Evolutionary conservation across 1,284 basidiomycete species (phyloP).

Genomic region (Gastroboletus turbinatus): DNA sequence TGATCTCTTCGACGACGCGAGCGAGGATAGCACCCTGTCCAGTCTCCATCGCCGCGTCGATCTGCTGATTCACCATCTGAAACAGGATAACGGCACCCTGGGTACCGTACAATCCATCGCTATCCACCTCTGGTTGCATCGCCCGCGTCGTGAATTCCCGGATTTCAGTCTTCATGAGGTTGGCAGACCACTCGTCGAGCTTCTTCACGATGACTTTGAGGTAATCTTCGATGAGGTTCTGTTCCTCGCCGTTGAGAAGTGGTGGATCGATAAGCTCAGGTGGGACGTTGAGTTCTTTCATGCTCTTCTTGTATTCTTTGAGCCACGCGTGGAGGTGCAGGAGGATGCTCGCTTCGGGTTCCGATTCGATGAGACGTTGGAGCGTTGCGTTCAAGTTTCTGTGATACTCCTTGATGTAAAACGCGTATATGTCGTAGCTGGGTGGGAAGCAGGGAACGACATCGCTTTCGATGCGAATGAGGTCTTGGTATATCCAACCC

Average conservation of each 20-base stretch:
- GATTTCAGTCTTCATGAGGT: constrained; percentile 91
- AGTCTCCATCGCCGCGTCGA: constrained; percentile 93
- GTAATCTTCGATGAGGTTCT: constrained; percentile 94
- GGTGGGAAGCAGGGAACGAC: constrained; percentile 91
- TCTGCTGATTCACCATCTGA: constrained; percentile 98
- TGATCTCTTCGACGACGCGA: constrained; percentile 86
- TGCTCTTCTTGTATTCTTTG: constrained; percentile 92
- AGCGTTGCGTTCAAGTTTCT: constrained; percentile 81
- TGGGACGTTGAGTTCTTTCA: constrained; percentile 90
- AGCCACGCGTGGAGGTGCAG: constrained; percentile 90
- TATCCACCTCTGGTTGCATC: constrained; percentile 86
- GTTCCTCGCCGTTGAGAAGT: constrained; percentile 90
- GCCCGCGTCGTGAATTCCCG: constrained; percentile 82
- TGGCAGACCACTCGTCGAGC: constrained; percentile 96
- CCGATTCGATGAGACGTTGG: constrained; percentile 68
- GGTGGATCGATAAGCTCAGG: constrained; percentile 84
- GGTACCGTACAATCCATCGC: constrained; percentile 88
- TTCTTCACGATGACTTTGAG: constrained; percentile 91
- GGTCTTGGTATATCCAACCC: constrained; percentile 93
- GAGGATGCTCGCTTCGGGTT: constrained; percentile 85
- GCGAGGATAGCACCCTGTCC: constrained; percentile 93
- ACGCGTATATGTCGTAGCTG: constrained; percentile 84
- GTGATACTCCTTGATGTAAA: constrained; percentile 91
- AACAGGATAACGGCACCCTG: constrained; percentile 95
- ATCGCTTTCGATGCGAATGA: constrained; percentile 86